A percentile compares a stretch with the other conserved stretches of the same genome.
Evolutionary conservation across 148 eudicot genomes (phyloP).

Genomic region (Persicaria maculosa): DNA sequence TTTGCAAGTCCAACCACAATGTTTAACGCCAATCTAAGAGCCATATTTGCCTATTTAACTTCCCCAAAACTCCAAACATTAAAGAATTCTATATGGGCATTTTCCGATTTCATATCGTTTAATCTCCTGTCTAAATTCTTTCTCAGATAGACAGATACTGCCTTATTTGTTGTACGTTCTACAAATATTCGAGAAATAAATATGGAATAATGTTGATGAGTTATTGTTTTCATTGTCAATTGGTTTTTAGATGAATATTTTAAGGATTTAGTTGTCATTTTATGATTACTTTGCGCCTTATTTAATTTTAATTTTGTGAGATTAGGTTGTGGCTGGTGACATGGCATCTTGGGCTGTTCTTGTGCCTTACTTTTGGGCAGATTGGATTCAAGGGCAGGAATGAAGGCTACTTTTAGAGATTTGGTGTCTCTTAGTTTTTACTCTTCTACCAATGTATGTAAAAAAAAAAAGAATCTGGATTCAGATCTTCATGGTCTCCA

Average conservation of each 20-base stretch:
- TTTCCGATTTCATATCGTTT: not conserved
- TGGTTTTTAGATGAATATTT: not conserved
- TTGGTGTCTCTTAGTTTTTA: not conserved
- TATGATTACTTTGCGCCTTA: not conserved
- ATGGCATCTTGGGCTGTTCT: constrained; percentile 86
- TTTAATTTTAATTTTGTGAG: not conserved
- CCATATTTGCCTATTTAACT: not conserved
- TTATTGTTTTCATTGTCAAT: not conserved
- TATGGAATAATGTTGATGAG: no score
- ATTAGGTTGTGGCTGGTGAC: constrained; percentile 83
- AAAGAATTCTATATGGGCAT: not conserved
- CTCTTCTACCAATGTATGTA: constrained; percentile 6
- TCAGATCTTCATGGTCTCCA: not conserved
- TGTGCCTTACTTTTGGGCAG: constrained; percentile 89
- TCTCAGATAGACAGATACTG: no score
- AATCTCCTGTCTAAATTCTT: no score
- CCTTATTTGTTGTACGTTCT: no score
- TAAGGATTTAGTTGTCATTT: no score
- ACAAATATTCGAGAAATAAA: no score
- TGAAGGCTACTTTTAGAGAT: constrained; percentile 63
- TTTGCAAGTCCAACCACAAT: not conserved
- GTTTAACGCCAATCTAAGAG: constrained; percentile 8
- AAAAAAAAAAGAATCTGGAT: constrained; percentile 2
- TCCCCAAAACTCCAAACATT: not conserved
- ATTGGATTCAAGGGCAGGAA: constrained; percentile 99